phyloP scores from a whole-genome alignment of 2,329 filamentous ascomycete species.

The Fusarium siculi region DNA sequence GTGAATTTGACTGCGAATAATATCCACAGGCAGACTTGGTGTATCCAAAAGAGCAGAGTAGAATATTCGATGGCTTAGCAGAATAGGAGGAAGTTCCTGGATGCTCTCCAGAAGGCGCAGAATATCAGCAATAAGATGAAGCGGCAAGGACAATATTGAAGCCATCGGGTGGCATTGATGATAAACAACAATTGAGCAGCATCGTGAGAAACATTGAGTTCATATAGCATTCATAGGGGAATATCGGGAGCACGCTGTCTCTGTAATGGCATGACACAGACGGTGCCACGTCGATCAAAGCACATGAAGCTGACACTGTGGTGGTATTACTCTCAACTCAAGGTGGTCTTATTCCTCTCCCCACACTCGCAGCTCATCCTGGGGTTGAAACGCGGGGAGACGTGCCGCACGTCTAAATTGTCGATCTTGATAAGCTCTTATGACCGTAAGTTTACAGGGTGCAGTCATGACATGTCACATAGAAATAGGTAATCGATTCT shows the following conservation, averaged over 20 bases:
- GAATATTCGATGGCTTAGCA: constrained; percentile 39
- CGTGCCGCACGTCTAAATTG: not conserved
- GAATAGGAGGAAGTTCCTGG: constrained; percentile 24
- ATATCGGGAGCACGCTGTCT: not conserved
- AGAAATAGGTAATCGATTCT: not conserved
- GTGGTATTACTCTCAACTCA: constrained; percentile 8
- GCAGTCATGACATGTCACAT: not conserved
- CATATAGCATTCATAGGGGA: not conserved
- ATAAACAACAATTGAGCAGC: not conserved
- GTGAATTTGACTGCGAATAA: constrained; percentile 33
- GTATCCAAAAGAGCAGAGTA: constrained; percentile 36
- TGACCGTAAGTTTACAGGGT: not conserved
- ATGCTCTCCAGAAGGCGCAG: constrained; percentile 29
- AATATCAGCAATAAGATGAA: constrained; percentile 39
- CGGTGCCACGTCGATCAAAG: constrained; percentile 22
- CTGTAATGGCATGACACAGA: constrained; percentile 28
- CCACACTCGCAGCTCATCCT: constrained; percentile 28
- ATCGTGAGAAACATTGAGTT: not conserved
- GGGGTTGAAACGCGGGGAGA: constrained; percentile 14
- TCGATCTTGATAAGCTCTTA: constrained; percentile 5
- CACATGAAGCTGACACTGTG: constrained; percentile 26
- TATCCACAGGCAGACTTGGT: constrained; percentile 30
- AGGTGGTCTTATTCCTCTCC: constrained; percentile 41
- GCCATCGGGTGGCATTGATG: constrained; percentile 22
- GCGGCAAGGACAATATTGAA: constrained; percentile 34